Evolutionary conservation across 2,329 filamentous ascomycete species (phyloP), one percentile per base, ranked within the genome.

Genomic region (Claviceps lovelessii): DNA sequence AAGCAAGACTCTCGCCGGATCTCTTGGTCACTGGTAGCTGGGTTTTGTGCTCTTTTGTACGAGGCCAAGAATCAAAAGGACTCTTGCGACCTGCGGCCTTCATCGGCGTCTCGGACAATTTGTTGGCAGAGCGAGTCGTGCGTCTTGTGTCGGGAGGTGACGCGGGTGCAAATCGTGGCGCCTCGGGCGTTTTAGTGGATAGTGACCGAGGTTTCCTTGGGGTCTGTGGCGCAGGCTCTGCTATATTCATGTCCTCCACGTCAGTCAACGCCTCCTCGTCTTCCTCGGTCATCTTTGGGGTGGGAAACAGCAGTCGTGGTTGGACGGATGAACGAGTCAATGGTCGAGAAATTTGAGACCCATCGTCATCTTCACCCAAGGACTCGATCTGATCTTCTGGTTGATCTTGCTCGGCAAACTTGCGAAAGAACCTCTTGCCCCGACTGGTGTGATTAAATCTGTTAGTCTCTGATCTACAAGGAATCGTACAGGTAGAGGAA

Each of bases 391-490:
- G 62, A 29, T 58, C 61, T 10, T 62, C 50, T n/a, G 41, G 59
- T 23, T 49, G 66, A 29, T 70, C 70, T 49, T 71, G 67, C 35
- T 73, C 71, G 8, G 72, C 68, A 61, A 85, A 88, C 64, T 83
- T 85, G 67, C 83, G 82, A 72, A 88, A 89, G 55, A 88, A 75
- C 65, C 82, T 88, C 74, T 86, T 88, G 66, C 88, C 88, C 62
- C 88, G 88, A 74, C 86, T 90, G 58, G 58, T 28, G 54, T 8
- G 44, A 29, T 15, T n/a, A 5, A 52, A 50, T 51, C 56, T 3
- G 33, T 56, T 39, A 56, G 54, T 45, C 31, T 49, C 23, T 13
- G 13, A 37, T 37, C 10, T 28, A 29, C 4, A n/a, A 19, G n/a
- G 3, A 49, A 42, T 37, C 3, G 4, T 46, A 29, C 11, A 8